phyloP scores from a whole-genome alignment of 345 rosid genomes.

The Melaleuca alternifolia region DNA sequence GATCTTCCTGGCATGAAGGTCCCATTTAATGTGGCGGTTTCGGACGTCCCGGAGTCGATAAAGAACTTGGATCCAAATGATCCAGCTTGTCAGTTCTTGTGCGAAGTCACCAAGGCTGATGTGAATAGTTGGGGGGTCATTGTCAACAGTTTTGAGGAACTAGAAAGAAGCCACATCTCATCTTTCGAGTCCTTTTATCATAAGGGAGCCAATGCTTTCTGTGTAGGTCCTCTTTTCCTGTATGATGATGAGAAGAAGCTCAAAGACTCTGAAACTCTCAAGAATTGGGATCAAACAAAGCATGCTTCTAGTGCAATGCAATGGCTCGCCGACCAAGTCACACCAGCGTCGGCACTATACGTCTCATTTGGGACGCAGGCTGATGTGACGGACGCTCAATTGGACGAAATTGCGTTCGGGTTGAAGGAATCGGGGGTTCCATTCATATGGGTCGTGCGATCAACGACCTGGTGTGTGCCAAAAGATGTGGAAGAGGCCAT shows the following conservation, averaged over 20 bases:
- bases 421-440: background rate
- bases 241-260: background rate
- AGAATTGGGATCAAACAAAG: background rate
- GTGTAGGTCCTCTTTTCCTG: conserved; percentile 1
- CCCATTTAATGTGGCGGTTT: background rate
- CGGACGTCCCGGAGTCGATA: background rate
- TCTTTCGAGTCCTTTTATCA: background rate
- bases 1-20: background rate
- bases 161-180: conserved; percentile 8
- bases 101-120: background rate
- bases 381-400: background rate
- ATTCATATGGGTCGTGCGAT: background rate
- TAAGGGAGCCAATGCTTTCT: background rate
- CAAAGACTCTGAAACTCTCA: background rate
- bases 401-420: conserved; percentile 3
- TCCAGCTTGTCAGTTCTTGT: background rate
- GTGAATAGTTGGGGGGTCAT: conserved; percentile 9
- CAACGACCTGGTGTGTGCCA: background rate
- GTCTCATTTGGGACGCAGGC: conserved; percentile 5
- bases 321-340: background rate
- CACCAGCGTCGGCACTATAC: background rate
- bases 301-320: background rate
- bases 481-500: background rate
- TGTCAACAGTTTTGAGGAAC: conserved; percentile 16
- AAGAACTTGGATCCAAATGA: background rate